Evolutionary conservation across 2,329 filamentous ascomycete genomes (phyloP), one percentile per base, ranked within the genome.

Genomic region (Periconia digitata): DNA sequence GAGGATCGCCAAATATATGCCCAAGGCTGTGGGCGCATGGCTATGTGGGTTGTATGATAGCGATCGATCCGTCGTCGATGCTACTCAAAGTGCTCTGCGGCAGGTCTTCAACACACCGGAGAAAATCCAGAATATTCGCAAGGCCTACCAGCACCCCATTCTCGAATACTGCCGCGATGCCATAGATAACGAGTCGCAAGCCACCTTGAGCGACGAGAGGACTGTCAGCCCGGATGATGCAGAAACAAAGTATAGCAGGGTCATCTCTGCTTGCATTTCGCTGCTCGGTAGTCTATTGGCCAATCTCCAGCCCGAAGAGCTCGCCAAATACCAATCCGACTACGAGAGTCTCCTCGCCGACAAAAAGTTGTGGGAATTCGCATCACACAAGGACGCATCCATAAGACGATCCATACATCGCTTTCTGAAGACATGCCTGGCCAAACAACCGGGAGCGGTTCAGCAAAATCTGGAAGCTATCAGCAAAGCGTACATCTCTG

Each of bases 121-220:
- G 47, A 99, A 96, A 72, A 76, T 87, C 32, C 74, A 76, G 18
- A 80, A 82, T 41, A 86, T 97, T 49, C 92, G 90, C 81, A 89
- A 82, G 66, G 85, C 86, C 44, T 96, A 92, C 63, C 90, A 95
- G 66, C 74, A 79, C 6, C 82, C 88, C 23, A 90, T 96, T 36
- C 76, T 97, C 48, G 84, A 91, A 42, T 96, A 90, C 70, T 90
- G 90, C 48, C 83, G 82, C 47, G 85, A 90, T 62, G 90, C 90
- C 5, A 82, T 94, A 36, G 73, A 83, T 40, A 83, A 86, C 45
- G 94, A 99, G 71, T 92, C 87, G 0, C 72, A 86, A 2, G 80
- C 86, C 29, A 95, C 90, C 0, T 76, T 99, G 29, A 97, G 92
- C 66, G 94, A 99, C 66, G 89, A 95, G 72, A 82, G 92, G 20